Conservation (phyloP, 1,284 basidiomycete genomes). For the Moesziomyces sp. region DNA sequence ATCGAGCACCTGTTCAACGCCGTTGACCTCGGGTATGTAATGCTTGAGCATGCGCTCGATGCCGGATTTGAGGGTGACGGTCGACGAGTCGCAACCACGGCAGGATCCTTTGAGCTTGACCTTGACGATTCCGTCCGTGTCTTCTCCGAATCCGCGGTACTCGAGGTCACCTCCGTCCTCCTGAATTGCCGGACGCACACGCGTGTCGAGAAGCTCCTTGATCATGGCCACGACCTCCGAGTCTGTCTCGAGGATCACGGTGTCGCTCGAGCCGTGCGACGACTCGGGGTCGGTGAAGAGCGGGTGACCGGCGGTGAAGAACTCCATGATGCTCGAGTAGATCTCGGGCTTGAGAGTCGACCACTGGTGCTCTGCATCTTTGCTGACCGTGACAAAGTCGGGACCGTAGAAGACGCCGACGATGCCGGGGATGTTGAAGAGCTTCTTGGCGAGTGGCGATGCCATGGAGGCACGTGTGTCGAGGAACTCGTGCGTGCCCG, state of each 20-base stretch:
- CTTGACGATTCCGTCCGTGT: constrained; percentile 72
- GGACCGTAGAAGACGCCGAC: constrained; percentile 92
- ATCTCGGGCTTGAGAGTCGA: constrained; percentile 95
- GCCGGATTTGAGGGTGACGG: constrained; percentile 85
- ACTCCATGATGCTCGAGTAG: constrained; percentile 97
- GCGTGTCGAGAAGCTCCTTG: constrained; percentile 93
- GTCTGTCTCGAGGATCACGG: constrained; percentile 92
- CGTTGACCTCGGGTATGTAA: constrained; percentile 96
- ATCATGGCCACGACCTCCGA: constrained; percentile 99
- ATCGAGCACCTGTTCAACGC: constrained; percentile 94
- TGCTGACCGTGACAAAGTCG: constrained; percentile 96
- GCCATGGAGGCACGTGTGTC: constrained; percentile 73
- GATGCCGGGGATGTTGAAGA: constrained; percentile 93
- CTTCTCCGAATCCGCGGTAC: constrained; percentile 78
- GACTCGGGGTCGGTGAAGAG: constrained; percentile 76
- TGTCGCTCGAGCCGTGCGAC: constrained; percentile 86
- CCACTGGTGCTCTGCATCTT: constrained; percentile 87
- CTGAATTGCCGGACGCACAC: constrained; percentile 95
- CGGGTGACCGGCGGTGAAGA: constrained; percentile 86
- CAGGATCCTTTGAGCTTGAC: constrained; percentile 96
- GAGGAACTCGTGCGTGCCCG: constrained; percentile 88
- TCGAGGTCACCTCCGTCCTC: constrained; percentile 92
- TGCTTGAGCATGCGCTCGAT: constrained; percentile 97
- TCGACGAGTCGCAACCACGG: constrained; percentile 89
- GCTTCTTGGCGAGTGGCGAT: constrained; percentile 89